phyloP scores from a whole-genome alignment of 495 filamentous ascomycete genomes.

The Darksidea phi region DNA sequence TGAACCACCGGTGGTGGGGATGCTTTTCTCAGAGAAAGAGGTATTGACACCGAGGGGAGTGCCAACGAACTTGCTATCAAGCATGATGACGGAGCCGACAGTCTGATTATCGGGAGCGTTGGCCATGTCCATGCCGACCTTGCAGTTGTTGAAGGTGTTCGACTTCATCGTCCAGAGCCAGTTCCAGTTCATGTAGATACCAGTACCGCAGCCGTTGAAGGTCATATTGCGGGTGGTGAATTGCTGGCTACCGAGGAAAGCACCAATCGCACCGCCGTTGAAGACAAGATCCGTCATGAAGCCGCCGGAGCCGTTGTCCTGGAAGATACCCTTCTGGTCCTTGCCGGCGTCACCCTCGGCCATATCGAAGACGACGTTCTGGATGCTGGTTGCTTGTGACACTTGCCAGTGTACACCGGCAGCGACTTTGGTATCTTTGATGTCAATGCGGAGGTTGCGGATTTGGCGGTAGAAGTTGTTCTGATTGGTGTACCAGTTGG shows the following conservation, averaged over 20 bases:
- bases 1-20: conserved; percentile 51
- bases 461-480: conserved; percentile 99
- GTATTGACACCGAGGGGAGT: conserved; percentile 42
- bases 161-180: conserved; percentile 55
- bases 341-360: conserved; percentile 34
- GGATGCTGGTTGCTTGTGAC: conserved; percentile 79
- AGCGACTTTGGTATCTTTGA: conserved; percentile 56
- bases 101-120: conserved; percentile 48
- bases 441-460: conserved; percentile 90
- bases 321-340: conserved; percentile 56
- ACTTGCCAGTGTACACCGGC: conserved; percentile 96
- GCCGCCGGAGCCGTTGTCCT: conserved; percentile 82
- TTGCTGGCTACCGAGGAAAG: conserved; percentile 56
- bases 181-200: conserved; percentile 57
- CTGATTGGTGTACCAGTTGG: conserved; percentile 83
- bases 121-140: conserved; percentile 63
- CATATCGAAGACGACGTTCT: conserved; percentile 56
- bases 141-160: conserved; percentile 53
- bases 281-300: conserved; percentile 51
- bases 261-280: conserved; percentile 48
- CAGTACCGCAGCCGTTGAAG: conserved; percentile 52
- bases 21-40: conserved; percentile 36
- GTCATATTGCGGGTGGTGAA: conserved; percentile 53
- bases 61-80: conserved; percentile 44
- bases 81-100: conserved; percentile 47